These are phyloP conservation scores for Prunus fruticosa DNA, from an alignment of 306 rosid species.

Conservation along the genomic window DNA sequence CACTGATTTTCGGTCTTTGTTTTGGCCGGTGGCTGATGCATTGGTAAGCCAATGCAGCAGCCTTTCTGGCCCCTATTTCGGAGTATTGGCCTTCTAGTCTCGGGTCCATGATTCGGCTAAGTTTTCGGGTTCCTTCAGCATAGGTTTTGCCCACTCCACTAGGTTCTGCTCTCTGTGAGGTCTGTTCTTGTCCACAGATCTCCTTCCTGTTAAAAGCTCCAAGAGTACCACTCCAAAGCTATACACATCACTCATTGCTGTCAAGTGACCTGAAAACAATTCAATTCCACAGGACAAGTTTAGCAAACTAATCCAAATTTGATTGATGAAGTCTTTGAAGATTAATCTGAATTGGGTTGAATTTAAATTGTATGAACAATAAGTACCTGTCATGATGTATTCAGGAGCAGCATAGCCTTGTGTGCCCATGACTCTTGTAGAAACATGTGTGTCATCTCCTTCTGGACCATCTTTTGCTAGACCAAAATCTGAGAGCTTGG, in stretches of 20 bases:
- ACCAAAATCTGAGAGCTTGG: constrained; percentile 96
- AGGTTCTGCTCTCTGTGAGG: constrained; percentile 71
- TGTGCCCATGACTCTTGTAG: constrained; percentile 94
- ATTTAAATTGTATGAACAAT: neutral
- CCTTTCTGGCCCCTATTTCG: constrained; percentile 70
- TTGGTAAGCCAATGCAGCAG: constrained; percentile 85
- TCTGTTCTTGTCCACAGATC: constrained; percentile 69
- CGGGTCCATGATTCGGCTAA: constrained; percentile 69
- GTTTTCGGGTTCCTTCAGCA: constrained; percentile 56
- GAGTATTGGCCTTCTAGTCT: constrained; percentile 84
- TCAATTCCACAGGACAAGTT: neutral
- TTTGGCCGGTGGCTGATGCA: constrained; percentile 90
- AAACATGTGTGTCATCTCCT: constrained; percentile 95
- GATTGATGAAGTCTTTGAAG: too few relatives aligned
- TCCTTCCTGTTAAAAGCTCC: constrained; percentile 76
- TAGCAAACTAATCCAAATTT: neutral
- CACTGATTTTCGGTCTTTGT: constrained; percentile 66
- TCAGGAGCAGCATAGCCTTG: constrained; percentile 98
- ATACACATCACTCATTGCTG: constrained; percentile 91
- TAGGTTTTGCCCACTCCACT: constrained; percentile 82
- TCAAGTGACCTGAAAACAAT: constrained; percentile 62
- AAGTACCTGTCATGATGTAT: constrained; percentile 84
- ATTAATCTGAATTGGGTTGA: neutral
- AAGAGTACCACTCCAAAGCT: constrained; percentile 87
- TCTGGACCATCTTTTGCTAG: constrained; percentile 97